Percentiles rank a stretch among this genome's conserved stretches.
Conservation (phyloP, 78 protist species). For the Dictyostelium purpureum region DNA sequence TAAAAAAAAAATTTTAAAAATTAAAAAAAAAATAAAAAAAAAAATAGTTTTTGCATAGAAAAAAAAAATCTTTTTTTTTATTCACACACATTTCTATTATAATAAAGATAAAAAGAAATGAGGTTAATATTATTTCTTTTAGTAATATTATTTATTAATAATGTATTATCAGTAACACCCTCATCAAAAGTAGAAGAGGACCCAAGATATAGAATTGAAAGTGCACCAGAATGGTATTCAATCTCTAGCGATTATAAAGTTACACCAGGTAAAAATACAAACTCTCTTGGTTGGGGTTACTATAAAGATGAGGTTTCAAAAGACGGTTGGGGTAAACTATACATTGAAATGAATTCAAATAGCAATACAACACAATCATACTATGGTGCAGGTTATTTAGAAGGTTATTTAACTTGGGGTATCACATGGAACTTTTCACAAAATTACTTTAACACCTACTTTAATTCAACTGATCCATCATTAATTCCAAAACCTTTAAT, state of each 20-base stretch:
- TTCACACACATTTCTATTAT: no score
- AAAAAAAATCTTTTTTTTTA: no score
- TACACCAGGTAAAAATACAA: neutral
- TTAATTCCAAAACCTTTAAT: neutral
- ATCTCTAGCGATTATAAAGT: neutral
- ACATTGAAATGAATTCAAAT: conserved; percentile 3
- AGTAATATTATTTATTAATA: no score
- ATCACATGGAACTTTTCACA: neutral
- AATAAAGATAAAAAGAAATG: no score
- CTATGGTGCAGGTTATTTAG: conserved; percentile 37
- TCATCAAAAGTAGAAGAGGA: neutral
- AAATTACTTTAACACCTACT: neutral
- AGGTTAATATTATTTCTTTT: no score
- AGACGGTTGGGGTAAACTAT: conserved; percentile 74
- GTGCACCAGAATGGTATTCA: conserved; percentile 32
- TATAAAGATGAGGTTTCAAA: conserved; percentile 44
- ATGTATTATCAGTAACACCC: no score
- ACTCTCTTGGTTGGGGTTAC: conserved; percentile 12
- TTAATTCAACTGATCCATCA: neutral
- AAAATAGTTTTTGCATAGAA: no score
- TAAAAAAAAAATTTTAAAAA: no score
- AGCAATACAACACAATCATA: neutral
- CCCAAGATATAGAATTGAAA: neutral
- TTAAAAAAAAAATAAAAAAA: no score
- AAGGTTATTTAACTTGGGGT: conserved; percentile 55